Conservation (phyloP, 495 filamentous ascomycete genomes). For the Neurospora cerealis region DNA sequence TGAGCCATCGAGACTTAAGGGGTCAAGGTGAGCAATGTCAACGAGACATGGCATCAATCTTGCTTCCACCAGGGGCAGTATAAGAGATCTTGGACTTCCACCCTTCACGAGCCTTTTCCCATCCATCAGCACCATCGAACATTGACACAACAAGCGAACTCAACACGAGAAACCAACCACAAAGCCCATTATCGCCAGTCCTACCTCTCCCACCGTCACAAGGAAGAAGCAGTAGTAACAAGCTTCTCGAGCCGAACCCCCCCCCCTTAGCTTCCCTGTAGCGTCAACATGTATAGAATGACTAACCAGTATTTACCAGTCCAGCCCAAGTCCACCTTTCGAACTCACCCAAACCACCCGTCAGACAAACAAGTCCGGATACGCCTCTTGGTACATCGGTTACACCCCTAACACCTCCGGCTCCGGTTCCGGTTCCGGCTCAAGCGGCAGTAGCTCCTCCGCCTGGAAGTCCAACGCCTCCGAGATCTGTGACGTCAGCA, state of each 20-base stretch:
- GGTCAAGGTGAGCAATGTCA: background rate
- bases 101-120: background rate
- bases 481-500: background rate
- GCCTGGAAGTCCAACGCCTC: background rate
- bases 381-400: background rate
- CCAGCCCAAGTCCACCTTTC: too few species aligned
- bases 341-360: too few species aligned
- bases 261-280: too few species aligned
- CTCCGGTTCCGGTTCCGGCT: background rate
- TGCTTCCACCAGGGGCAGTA: background rate
- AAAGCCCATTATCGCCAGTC: background rate
- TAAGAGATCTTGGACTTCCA: background rate
- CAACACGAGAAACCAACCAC: background rate
- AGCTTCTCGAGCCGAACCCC: too few species aligned
- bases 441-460: background rate
- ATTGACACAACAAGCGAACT: background rate
- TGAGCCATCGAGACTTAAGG: background rate
- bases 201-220: background rate
- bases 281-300: too few species aligned
- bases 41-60: background rate
- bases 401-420: background rate
- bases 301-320: too few species aligned
- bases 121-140: background rate
- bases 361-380: background rate
- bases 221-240: too few species aligned